Percentiles rank a stretch among this genome's conserved stretches.
Evolutionary conservation across 2,329 filamentous ascomycete genomes (phyloP).

Genomic region (Monosporascus sp.): DNA sequence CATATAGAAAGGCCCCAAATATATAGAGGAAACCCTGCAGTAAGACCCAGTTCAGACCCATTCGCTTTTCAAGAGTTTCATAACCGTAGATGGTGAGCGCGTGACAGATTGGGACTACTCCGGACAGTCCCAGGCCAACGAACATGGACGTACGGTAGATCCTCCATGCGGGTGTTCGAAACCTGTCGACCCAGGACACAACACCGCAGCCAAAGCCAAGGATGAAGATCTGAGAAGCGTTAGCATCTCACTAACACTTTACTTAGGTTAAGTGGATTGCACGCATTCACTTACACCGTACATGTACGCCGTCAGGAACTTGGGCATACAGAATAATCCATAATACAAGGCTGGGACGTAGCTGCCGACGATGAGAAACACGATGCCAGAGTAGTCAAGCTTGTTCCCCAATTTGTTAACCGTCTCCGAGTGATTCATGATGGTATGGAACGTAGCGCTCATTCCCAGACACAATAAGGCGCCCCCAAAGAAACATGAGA

Average conservation of each 20-base stretch:
- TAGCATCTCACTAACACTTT: neutral
- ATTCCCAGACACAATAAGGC: constrained; percentile 69
- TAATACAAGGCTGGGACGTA: constrained; percentile 88
- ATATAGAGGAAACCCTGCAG: constrained; percentile 82
- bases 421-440: constrained; percentile 74
- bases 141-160: constrained; percentile 88
- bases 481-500: constrained; percentile 74
- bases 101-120: constrained; percentile 77
- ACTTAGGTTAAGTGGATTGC: neutral
- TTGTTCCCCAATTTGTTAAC: constrained; percentile 86
- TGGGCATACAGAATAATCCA: constrained; percentile 68
- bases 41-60: constrained; percentile 76
- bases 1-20: constrained; percentile 79
- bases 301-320: constrained; percentile 67
- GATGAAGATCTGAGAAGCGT: constrained; percentile 59
- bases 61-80: constrained; percentile 60
- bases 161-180: constrained; percentile 77
- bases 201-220: constrained; percentile 71
- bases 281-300: constrained; percentile 53
- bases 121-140: constrained; percentile 77
- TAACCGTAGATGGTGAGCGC: constrained; percentile 65
- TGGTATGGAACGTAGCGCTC: constrained; percentile 79
- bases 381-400: constrained; percentile 91
- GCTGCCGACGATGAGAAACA: constrained; percentile 84
- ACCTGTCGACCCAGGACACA: constrained; percentile 75